These are phyloP conservation scores for Hordeum pubiflorum DNA, from an alignment of 202 grass and related monocot species.

Conservation along the genomic window DNA sequence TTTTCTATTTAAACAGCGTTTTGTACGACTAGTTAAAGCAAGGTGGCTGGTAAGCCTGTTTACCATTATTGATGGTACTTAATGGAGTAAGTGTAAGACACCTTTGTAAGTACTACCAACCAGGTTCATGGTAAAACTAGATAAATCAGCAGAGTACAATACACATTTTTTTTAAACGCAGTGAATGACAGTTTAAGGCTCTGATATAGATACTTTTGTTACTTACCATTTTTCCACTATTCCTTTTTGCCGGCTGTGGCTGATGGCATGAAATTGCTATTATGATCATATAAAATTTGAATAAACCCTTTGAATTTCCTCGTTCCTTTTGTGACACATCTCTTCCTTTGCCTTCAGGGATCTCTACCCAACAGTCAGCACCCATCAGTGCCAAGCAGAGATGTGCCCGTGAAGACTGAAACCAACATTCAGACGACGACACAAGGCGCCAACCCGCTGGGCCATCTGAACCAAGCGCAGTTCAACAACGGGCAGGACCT, in stretches of 20 bases:
- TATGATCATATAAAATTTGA: not conserved
- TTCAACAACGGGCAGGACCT: not conserved
- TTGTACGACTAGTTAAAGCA: not conserved
- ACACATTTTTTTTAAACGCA: not conserved
- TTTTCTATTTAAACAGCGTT: not conserved
- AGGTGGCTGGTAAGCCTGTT: not conserved
- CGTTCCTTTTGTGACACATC: not conserved
- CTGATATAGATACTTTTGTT: not conserved
- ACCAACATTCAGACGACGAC: not conserved
- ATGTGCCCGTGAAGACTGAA: constrained; percentile 29
- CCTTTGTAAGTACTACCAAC: not conserved
- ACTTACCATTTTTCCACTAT: not conserved
- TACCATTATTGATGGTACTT: not conserved
- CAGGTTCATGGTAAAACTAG: not conserved
- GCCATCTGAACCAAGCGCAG: constrained; percentile 24
- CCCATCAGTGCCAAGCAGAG: not conserved
- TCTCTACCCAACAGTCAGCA: constrained; percentile 4
- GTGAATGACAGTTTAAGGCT: not conserved
- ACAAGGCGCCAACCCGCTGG: not conserved
- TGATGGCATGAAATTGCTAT: not conserved
- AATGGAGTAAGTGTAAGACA: not conserved
- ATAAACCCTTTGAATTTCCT: not conserved
- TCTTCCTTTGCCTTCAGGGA: constrained; percentile 19
- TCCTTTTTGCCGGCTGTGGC: not conserved
- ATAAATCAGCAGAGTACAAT: not conserved